Evolutionary conservation across 495 filamentous ascomycete species (phyloP), one percentile per base, ranked within the genome.

Genomic region (Sphaerosporella brunnea): DNA sequence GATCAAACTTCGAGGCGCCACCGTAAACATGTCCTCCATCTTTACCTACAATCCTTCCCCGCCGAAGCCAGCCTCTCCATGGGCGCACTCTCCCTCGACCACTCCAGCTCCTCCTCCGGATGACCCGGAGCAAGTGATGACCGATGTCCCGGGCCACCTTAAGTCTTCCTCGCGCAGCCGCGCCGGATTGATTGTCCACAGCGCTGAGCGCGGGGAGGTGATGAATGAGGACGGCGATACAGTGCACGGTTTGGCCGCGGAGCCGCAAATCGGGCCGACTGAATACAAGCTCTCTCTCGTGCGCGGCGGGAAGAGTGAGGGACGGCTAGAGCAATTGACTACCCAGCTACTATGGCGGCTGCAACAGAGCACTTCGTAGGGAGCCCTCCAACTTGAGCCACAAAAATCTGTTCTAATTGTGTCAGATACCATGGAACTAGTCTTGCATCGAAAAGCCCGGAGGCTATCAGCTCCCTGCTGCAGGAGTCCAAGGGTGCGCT

Each of bases 251-350:
- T 66, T 97, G 11, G 78, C 85, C 49, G 75, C 90, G 15, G 90
- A 97, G 61, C 90, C 90, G 3, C 87, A 96, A 58, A 80, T 90
- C 46, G 90, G 90, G 0, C 83, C 90, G 24, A 90, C 79, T 4
- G 90, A 96, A 65, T 97, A 96, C 66, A 97, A 97, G 62, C 66
- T 97, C 37, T 90, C 94, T 68, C 69, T 96, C n/a, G 69, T 95
- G 75, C 83, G 28, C 77, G 82, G 25, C 71, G 90, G 49, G 71
- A 86, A 60, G 74, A 70, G 26, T 88, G 84, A 62, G 67, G 73
- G 34, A 69, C 70, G 90, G 24, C 69, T 95, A 13, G 79, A 93
- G 50, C 84, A 92, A 53, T 65, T 97, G 50, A 96, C 88, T 0
- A 97, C 90, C 0, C 90, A 97, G 65, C 68, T 97, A 19, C 65